Evolutionary conservation across 768 basidiomycete species (phyloP), one percentile per base, ranked within the genome.

Genomic region (Pisolithus orientalis): DNA sequence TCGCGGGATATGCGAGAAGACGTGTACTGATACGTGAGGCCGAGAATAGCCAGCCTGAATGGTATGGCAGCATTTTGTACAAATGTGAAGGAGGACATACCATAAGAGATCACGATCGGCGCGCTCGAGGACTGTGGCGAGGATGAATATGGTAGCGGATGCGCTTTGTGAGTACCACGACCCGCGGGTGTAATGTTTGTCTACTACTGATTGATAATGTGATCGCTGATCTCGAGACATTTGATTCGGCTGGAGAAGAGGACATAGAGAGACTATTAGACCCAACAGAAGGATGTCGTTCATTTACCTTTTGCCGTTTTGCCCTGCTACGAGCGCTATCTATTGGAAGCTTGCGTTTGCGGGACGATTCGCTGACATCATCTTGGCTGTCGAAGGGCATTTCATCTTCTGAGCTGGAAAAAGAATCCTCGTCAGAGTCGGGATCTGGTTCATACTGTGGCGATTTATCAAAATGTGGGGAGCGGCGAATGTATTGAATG

Each of bases 41-140:
- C 93, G 44, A 98, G 77, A 57, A 97, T 93, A 8, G 94, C 91
- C 31, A 94, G 78, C 92, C 92, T 94, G 64, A 11, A 9, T 0
- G 5, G 51, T 55, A 56, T 63, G 52, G 17, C 45, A 32, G 17
- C 43, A 46, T 11, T 31, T 29, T 53, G 49, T 44, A 40, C 14
- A 28, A 8, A 17, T 29, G 27, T 44, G 5, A 14, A 37, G 50
- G 37, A 17, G 14, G 29, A 59, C 75, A 46, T 61, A 93, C 96
- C 96, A 99, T 44, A 98, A 74, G 6, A 94, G 76, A 66, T 98
- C 93, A 62, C 93, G 91, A 66, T 98, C 95, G 10, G 86, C 88
- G 32, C 94, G 82, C 61, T 94, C 93, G 8, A 97, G 78, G n/a
- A 85, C 78, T 5, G 87, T 92, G 9, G 94, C 91, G 3, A 99